Percentiles rank a stretch among this genome's conserved stretches.
These are phyloP conservation scores for Theileria equi DNA, from an alignment of 169 alveolate species.

Conservation along the genomic window DNA sequence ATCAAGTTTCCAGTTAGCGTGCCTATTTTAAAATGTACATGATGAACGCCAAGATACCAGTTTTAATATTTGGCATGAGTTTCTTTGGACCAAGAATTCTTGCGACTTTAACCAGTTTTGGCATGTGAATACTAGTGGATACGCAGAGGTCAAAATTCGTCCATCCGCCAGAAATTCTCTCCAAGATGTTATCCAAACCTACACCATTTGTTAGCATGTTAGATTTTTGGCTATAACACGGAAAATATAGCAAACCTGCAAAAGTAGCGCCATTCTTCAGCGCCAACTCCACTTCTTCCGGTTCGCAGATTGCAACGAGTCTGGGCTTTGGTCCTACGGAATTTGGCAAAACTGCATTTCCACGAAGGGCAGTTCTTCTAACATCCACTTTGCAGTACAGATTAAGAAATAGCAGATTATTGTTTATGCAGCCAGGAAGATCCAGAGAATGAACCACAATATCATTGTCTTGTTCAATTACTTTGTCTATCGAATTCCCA, in stretches of 20 bases:
- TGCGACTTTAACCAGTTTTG: conserved; percentile 81
- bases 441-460: too few species aligned
- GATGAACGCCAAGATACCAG: conserved; percentile 66
- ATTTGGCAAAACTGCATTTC: conserved; percentile 45
- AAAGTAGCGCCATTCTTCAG: conserved; percentile 70
- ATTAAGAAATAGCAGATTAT: conserved; percentile 5
- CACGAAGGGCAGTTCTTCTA: conserved; percentile 43
- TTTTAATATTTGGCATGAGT: conserved; percentile 89
- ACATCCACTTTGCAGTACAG: conserved; percentile 49
- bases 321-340: conserved; percentile 43
- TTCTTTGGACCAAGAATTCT: conserved; percentile 89
- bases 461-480: too few species aligned
- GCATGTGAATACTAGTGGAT: conserved; percentile 81
- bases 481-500: too few species aligned
- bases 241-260: conserved; percentile 56
- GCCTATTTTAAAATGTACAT: conserved; percentile 6
- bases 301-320: conserved; percentile 60
- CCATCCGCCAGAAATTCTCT: conserved; percentile 79
- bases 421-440: too few species aligned
- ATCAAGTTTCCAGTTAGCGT: conserved; percentile 61
- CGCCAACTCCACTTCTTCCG: conserved; percentile 39
- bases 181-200: conserved; percentile 63
- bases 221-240: too few species aligned
- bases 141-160: conserved; percentile 84
- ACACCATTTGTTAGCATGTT: too few species aligned